Base-by-base conservation (phyloP, 2,329 filamentous ascomycete genomes). In the Graphilbum fragrans region DNA sequence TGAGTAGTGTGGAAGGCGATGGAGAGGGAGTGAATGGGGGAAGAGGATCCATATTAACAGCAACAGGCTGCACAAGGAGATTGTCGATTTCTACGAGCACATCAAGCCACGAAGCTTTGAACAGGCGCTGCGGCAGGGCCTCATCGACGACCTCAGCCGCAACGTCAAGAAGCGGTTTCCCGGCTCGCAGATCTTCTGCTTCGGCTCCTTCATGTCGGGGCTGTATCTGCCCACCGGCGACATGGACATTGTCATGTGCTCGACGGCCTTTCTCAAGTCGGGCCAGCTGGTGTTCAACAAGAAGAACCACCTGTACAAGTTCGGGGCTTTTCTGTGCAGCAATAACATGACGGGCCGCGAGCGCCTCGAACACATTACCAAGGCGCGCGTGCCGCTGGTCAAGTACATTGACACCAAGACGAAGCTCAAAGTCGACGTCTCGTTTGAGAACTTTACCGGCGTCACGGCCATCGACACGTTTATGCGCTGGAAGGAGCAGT, bases 121-220 rank as follows among this genome's bases (percentile, higher is more conserved):
- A 59, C 71, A 87, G 46, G 65, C 69, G 3, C 76, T 94, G 41
- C 84, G 92, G 10, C 61, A 70, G 18, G 73, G 83, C 37, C 64
- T 98, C 14, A 70, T 96, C 27, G 62, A 75, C 3, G 78, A 86
- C 17, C 66, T 96, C 2, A 68, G 77, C 38, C 55, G 57, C 17
- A 68, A 70, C 3, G 69, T 93, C 53, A 68, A 67, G 44, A 65
- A 58, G 14, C 64, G 66, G 38, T 81, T 77, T 51, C 60, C 65
- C 12, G 73, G 76, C 37, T 76, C 79, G 11, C 69, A 80, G 38
- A 66, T 95, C 8, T 67, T 73, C 27, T 70, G 81, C 10, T 98
- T 98, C 57, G 92, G 92, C n/a, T 96, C 92, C 0, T 98, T 88
- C 60, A 88, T 86, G 50, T 86, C 86, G 3, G 86, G 84, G 0